Base-by-base conservation (phyloP, 2,329 filamentous ascomycete genomes). In the Hypoxylon sp. region DNA sequence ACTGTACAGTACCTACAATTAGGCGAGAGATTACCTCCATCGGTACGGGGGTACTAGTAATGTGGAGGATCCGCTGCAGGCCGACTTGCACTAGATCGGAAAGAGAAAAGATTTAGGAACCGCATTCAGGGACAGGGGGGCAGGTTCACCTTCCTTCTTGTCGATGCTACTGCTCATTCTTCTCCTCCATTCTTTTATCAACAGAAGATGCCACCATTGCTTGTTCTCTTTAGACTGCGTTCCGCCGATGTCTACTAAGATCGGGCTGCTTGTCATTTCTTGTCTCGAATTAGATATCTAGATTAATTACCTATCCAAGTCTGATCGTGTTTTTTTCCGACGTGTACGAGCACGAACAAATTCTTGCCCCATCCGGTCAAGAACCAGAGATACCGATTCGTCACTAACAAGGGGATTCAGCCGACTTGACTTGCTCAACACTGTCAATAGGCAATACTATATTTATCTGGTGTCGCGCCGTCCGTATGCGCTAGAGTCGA, bases 31-130 rank as follows among this genome's bases (percentile, higher is more conserved):
- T 55, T 44, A 55, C 31, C 24, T 31, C 29, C 37, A n/a, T 22
- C n/a, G 33, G 22, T 55, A 55, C 44, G 5, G 44, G 55, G 14
- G 26, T 54, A 53, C 55, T 67, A 67, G 56, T 70, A 70, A 63
- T 64, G 65, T 31, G 65, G 55, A 62, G 54, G 53, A 50, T 37
- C 29, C 53, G 29, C 39, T 63, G 44, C 63, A 67, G 44, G 67
- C 53, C 37, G 14, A 55, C 60, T 70, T 59, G 53, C 55, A 56
- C 64, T 67, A 68, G 64, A 65, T 65, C 60, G 67, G 67, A 70
- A 70, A 62, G 64, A 70, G 67, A 53, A 70, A 63, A 55, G 39
- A 57, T 58, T 54, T 52, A 63, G 56, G 60, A 63, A 70, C 67
- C 61, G 67, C 67, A 68, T 70, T 65, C 67, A 67, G 67, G 55